A percentile compares a stretch with the other conserved stretches of the same genome.
These are phyloP conservation scores for Alectoria sarmentosa DNA, from an alignment of 495 filamentous ascomycete genomes.

Conservation along the genomic window DNA sequence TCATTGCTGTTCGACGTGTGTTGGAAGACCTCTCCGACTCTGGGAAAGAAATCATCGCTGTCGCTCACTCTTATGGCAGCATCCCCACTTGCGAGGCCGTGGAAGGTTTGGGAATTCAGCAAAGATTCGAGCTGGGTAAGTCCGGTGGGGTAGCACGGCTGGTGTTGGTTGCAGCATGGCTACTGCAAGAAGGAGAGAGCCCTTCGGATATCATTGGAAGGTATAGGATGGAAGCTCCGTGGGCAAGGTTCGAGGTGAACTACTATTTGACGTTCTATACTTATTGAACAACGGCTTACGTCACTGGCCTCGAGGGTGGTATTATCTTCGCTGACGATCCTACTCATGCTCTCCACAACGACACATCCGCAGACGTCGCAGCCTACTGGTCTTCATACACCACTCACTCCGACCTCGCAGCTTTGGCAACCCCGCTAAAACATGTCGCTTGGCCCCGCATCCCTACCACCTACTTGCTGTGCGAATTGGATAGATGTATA, in stretches of 20 bases:
- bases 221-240: not conserved
- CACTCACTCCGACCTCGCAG: not conserved
- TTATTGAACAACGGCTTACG: not conserved
- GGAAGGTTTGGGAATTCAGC: not conserved
- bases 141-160: not conserved
- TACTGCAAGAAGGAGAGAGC: not conserved
- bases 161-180: not conserved
- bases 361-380: not conserved
- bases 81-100: not conserved
- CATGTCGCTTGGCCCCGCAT: not conserved
- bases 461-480: not conserved
- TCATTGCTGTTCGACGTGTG: not conserved
- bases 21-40: not conserved
- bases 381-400: slow-evolving; percentile 1
- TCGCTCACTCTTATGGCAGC: not conserved
- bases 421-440: not conserved
- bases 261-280: not conserved
- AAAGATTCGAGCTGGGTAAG: not conserved
- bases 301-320: not conserved
- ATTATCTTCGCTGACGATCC: not conserved
- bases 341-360: not conserved
- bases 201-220: not conserved
- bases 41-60: not conserved
- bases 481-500: not conserved
- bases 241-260: not conserved